These are phyloP conservation scores for Henckelia pumila DNA, from an alignment of 257 asterid genomes.

Conservation along the genomic window DNA sequence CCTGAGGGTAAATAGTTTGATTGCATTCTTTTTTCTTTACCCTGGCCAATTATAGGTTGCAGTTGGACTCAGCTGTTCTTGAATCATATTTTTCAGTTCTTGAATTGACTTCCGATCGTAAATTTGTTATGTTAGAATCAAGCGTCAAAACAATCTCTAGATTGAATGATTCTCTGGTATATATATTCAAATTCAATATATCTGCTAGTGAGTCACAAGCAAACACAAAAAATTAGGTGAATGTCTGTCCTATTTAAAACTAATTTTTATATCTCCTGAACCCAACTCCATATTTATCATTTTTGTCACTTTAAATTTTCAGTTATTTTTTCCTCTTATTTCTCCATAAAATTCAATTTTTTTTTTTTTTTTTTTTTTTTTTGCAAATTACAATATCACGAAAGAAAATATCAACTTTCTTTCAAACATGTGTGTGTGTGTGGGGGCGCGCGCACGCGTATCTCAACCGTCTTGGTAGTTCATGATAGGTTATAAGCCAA, in stretches of 20 bases:
- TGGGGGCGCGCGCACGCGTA: too few species aligned
- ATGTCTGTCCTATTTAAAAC: conserved; percentile 2
- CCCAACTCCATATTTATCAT: not conserved
- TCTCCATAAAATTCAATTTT: not conserved
- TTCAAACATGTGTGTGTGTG: too few species aligned
- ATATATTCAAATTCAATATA: conserved; percentile 3
- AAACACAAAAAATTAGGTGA: not conserved
- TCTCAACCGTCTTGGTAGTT: not conserved
- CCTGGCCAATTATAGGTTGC: not conserved
- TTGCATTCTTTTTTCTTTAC: conserved; percentile 2
- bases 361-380: not conserved
- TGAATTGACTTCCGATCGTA: conserved; percentile 5
- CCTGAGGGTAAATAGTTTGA: conserved; percentile 58
- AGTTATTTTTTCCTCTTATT: not conserved
- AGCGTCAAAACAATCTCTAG: not conserved
- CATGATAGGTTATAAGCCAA: not conserved
- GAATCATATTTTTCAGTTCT: conserved; percentile 1
- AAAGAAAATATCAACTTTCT: not conserved
- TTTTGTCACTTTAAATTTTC: not conserved
- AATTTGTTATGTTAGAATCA: not conserved
- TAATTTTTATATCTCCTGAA: conserved; percentile 1
- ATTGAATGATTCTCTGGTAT: conserved; percentile 10
- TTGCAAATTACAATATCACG: conserved; percentile 2
- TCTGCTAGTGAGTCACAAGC: conserved; percentile 2
- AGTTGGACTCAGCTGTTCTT: conserved; percentile 8